Evolutionary conservation across 345 rosid species (phyloP).

Genomic region (Gossypium raimondii): DNA sequence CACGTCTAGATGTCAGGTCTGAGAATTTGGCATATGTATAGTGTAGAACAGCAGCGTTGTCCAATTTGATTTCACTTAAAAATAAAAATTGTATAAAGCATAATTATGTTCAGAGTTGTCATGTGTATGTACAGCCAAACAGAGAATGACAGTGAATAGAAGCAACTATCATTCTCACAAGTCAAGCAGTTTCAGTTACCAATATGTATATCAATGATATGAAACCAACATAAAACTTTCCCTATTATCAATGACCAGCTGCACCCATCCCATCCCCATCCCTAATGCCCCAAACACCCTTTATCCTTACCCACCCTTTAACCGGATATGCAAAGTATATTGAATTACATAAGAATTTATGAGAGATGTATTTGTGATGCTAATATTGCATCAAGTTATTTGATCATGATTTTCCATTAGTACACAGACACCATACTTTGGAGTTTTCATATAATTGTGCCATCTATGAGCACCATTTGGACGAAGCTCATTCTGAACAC

Average conservation of each 20-base stretch:
- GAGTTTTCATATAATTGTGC: slow-evolving; percentile 93
- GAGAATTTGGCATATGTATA: slow-evolving; percentile 91
- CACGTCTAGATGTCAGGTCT: slow-evolving; percentile 89
- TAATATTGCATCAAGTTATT: background rate
- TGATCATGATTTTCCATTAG: background rate
- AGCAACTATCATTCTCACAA: background rate
- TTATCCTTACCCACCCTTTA: background rate
- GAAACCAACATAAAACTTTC: slow-evolving; percentile 4
- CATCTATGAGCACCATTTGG: slow-evolving; percentile 99
- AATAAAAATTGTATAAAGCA: slow-evolving; percentile 8
- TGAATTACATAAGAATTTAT: background rate
- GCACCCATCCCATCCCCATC: background rate
- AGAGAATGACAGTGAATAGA: background rate
- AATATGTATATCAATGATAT: background rate
- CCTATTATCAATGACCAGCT: background rate
- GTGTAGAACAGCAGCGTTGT: slow-evolving; percentile 93
- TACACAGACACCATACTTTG: slow-evolving; percentile 46
- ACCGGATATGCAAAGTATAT: background rate
- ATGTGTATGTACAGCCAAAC: background rate
- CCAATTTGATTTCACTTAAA: slow-evolving; percentile 74
- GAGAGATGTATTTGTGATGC: background rate
- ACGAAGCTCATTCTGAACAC: slow-evolving; percentile 83
- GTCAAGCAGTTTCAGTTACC: background rate
- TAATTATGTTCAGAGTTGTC: background rate
- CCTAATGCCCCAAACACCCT: background rate